Evolutionary conservation across 2,329 filamentous ascomycete species (phyloP), one percentile per base, ranked within the genome.

Genomic region (Clonostachys sp.): DNA sequence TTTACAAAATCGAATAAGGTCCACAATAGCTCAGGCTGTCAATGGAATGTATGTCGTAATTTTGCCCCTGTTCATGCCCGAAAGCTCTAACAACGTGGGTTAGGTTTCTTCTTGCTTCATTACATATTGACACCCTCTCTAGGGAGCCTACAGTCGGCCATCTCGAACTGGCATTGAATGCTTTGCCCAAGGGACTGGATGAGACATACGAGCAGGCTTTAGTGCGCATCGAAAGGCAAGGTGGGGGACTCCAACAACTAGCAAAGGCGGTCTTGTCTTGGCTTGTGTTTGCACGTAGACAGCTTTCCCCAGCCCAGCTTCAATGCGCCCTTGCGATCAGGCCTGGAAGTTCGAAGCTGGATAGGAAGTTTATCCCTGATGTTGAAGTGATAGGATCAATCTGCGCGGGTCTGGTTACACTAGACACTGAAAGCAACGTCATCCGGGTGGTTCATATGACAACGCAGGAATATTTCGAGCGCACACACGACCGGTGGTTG

Each of bases 391-490:
- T 72, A 0, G 45, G 71, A 0, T 64, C 64, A 1, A 57, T 60
- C 3, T 75, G 70, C 45, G 63, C 61, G 24, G 71, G 73, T 2
- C 42, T 77, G 3, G 62, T 75, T 4, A 65, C 59, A 0, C 13
- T 72, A 12, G 66, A 74, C 39, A 45, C 64, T 38, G 49, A 66
- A 42, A 72, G 58, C 33, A 18, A 55, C 12, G 56, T 67, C 16
- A 57, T 75, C 7, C 61, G 68, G 2, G 49, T 76, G 0, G 68
- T 72, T 2, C 72, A 77, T 48, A 69, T 70, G 48, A 73, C 72
- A 0, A 60, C 67, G 0, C 65, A 73, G 41, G 65, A 74, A 41
- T 77, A 71, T 49, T 62, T 76, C 33, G 54, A 66, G n/a, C 41
- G 51, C 8, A 64, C 48, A 1, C 38, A 47, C 8, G 12, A 7